phyloP scores from a whole-genome alignment of 106 monocot species.

The Dactylorhiza incarnata region DNA sequence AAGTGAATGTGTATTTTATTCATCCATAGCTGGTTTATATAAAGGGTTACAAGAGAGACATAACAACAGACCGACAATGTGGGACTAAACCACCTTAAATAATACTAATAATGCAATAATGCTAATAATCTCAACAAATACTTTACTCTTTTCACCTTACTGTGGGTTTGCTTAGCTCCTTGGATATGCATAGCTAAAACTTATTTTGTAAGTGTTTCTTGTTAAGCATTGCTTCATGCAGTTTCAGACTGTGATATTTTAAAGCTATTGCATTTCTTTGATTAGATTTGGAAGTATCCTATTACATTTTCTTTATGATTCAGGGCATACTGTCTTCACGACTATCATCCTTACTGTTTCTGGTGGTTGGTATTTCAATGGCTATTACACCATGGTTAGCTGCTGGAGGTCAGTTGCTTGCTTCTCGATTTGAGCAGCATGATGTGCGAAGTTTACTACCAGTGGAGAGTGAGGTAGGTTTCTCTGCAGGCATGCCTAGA shows the following conservation, averaged over 20 bases:
- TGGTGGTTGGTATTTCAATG: slow-evolving; percentile 98
- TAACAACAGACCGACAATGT: too few species aligned
- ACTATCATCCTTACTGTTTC: slow-evolving; percentile 84
- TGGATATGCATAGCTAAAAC: neutral
- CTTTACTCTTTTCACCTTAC: neutral
- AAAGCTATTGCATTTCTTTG: neutral
- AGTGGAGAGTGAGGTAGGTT: slow-evolving; percentile 81
- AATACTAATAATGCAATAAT: too few species aligned
- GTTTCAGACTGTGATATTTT: neutral
- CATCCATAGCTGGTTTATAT: too few species aligned
- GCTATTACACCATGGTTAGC: slow-evolving; percentile 96
- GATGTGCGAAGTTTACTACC: slow-evolving; percentile 95
- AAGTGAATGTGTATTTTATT: too few species aligned
- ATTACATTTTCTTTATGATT: slow-evolving; percentile 9
- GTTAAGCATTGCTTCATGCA: neutral
- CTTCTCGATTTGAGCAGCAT: slow-evolving; percentile 93
- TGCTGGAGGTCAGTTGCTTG: slow-evolving; percentile 88
- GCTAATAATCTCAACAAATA: too few species aligned
- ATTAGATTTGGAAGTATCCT: neutral
- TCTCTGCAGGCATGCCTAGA: neutral
- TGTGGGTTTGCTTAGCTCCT: neutral
- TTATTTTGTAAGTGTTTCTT: neutral
- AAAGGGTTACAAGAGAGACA: too few species aligned
- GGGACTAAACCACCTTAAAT: too few species aligned
- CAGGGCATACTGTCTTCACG: slow-evolving; percentile 85